Conservation (phyloP, 345 rosid species). For the Salix suchowensis region DNA sequence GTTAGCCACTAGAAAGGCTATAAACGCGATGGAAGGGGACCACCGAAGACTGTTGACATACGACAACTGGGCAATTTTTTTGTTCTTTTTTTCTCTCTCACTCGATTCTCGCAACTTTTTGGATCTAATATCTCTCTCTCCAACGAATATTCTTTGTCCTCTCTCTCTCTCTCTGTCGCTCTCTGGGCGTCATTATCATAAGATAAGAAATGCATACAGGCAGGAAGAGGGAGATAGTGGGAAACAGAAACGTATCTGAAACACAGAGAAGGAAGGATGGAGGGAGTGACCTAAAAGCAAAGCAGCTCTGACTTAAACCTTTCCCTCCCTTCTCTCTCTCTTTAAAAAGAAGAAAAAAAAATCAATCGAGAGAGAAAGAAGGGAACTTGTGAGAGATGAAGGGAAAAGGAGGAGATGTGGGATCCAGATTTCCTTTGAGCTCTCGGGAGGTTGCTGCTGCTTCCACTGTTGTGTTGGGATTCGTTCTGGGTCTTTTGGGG, state of each 20-base stretch:
- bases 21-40: background rate
- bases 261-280: slow-evolving; percentile 3
- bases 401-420: slow-evolving; percentile 22
- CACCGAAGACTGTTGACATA: background rate
- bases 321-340: slow-evolving; percentile 3
- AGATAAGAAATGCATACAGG: background rate
- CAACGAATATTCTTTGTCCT: slow-evolving; percentile 20
- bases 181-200: no score
- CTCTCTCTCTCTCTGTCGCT: background rate
- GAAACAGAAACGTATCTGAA: background rate
- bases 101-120: background rate
- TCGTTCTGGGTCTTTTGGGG: slow-evolving; percentile 45
- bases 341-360: background rate
- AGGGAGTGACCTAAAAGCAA: slow-evolving; percentile 29
- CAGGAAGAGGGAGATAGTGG: background rate
- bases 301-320: slow-evolving; percentile 13
- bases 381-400: slow-evolving; percentile 2
- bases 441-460: slow-evolving; percentile 62
- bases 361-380: background rate
- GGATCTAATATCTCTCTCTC: background rate
- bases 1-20: no score
- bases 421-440: slow-evolving; percentile 41
- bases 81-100: background rate
- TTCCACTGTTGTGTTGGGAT: slow-evolving; percentile 55
- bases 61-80: background rate